A percentile compares a stretch with the other conserved stretches of the same genome.
phyloP scores from a whole-genome alignment of 164 flowering plant species.

The Berberis thunbergii region DNA sequence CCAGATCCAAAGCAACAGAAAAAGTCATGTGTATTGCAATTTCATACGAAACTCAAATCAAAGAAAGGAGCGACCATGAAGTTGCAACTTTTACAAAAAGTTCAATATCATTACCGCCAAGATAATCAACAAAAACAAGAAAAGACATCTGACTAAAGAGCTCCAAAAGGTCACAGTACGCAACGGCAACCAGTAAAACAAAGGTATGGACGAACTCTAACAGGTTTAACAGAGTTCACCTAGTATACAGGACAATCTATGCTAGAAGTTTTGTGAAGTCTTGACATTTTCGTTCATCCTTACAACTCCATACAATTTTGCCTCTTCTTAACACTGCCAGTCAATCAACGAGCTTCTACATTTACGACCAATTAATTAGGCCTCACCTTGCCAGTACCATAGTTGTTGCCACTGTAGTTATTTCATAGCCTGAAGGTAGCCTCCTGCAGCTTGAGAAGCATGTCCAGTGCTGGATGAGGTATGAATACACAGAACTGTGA shows the following conservation, averaged over 20 bases:
- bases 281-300: neutral
- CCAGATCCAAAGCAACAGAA: no score
- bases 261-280: neutral
- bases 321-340: neutral
- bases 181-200: no score
- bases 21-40: no score
- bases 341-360: neutral
- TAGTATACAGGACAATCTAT: neutral
- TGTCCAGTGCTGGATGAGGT: conserved; percentile 22
- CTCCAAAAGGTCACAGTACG: no score
- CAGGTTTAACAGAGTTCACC: neutral
- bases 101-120: no score
- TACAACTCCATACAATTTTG: neutral
- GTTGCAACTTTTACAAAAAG: no score
- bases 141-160: no score
- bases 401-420: conserved; percentile 20
- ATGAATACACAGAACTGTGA: conserved; percentile 22
- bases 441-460: conserved; percentile 20
- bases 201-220: neutral
- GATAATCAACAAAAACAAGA: no score
- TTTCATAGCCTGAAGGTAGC: conserved; percentile 32
- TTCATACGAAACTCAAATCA: no score
- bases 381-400: conserved; percentile 21
- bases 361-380: neutral
- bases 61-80: no score